Conservation (phyloP, 2,329 filamentous ascomycete species). For the Exophiala sideris region DNA sequence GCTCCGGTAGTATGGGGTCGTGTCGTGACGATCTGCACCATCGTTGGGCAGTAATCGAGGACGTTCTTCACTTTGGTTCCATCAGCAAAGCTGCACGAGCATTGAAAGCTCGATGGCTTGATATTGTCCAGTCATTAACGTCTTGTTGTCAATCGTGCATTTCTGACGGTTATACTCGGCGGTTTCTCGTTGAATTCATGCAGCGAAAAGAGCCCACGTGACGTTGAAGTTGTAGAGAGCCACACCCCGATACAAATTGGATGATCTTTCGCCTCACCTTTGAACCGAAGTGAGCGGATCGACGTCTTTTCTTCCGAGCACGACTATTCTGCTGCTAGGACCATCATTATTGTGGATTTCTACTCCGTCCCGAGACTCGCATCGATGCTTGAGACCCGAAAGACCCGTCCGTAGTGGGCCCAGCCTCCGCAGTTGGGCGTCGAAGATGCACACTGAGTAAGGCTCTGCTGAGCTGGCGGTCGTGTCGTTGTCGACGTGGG, state of each 20-base stretch:
- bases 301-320: not conserved
- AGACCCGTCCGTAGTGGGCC: not conserved
- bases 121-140: not conserved
- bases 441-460: constrained; percentile 2
- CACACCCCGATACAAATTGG: not conserved
- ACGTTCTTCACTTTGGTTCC: not conserved
- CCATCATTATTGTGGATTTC: not conserved
- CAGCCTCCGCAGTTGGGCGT: constrained; percentile 21
- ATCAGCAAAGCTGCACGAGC: constrained; percentile 4
- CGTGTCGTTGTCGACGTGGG: not conserved
- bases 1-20: constrained; percentile 1
- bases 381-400: not conserved
- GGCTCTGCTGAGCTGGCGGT: not conserved
- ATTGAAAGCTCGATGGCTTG: not conserved
- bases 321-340: not conserved
- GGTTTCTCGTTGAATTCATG: not conserved
- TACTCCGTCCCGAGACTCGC: not conserved
- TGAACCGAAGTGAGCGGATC: constrained; percentile 1
- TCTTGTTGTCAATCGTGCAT: not conserved
- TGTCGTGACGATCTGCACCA: constrained; percentile 14
- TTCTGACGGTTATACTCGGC: constrained; percentile 4
- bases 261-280: constrained; percentile 4
- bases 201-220: not conserved
- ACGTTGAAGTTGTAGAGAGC: not conserved
- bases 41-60: constrained; percentile 22